These are phyloP conservation scores for Hyaloperonospora arabidopsidis DNA, from an alignment of 352 stramenopile species.

Conservation along the genomic window DNA sequence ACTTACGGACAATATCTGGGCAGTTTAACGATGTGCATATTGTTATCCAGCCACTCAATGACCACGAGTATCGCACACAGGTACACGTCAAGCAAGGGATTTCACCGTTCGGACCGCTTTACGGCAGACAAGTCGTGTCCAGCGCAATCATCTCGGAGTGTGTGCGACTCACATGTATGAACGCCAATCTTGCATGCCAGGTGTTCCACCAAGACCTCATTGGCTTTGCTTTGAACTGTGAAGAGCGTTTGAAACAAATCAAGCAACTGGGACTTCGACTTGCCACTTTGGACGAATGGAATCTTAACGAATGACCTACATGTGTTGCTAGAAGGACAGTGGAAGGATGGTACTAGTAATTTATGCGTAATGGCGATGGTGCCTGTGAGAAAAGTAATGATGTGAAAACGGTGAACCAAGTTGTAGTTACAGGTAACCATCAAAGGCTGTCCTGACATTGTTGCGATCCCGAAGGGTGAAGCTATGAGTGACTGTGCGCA, in stretches of 20 bases:
- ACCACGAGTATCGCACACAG: constrained; percentile 60
- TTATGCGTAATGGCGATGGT: no score
- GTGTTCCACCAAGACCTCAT: constrained; percentile 78
- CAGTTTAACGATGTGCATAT: constrained; percentile 87
- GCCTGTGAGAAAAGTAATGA: no score
- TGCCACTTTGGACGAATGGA: constrained; percentile 48
- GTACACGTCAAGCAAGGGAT: constrained; percentile 70
- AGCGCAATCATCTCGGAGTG: constrained; percentile 51
- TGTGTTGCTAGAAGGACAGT: neutral
- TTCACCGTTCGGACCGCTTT: constrained; percentile 64
- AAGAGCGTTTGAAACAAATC: constrained; percentile 84
- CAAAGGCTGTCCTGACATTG: no score
- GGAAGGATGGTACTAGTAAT: no score
- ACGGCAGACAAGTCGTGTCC: constrained; percentile 65
- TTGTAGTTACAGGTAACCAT: no score
- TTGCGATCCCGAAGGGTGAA: no score
- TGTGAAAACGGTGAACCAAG: no score
- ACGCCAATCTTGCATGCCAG: constrained; percentile 79
- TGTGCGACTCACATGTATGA: constrained; percentile 70
- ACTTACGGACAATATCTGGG: constrained; percentile 61
- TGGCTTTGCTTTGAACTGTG: constrained; percentile 70
- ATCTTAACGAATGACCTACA: constrained; percentile 11
- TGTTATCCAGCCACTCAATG: constrained; percentile 74
- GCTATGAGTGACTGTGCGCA: no score
- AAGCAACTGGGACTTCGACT: constrained; percentile 69